Percentiles rank a stretch among this genome's conserved stretches.
These are phyloP conservation scores for Chiua virens DNA, from an alignment of 768 basidiomycete genomes.

Conservation along the genomic window DNA sequence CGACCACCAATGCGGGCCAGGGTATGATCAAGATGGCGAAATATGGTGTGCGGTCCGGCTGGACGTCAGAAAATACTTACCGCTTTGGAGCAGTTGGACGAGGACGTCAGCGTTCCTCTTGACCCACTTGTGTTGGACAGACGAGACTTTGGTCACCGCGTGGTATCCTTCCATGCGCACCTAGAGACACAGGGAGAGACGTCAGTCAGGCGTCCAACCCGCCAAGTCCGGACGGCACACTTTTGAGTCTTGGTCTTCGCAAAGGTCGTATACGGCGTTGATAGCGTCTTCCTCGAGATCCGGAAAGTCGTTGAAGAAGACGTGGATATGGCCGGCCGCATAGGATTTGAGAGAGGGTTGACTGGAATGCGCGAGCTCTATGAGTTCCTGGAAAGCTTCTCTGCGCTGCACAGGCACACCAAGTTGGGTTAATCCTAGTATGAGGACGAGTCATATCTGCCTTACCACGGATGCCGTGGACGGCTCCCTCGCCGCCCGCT, in stretches of 20 bases:
- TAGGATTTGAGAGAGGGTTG: constrained; percentile 51
- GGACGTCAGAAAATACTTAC: constrained; percentile 39
- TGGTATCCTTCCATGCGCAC: constrained; percentile 70
- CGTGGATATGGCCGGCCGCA: constrained; percentile 55
- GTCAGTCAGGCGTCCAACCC: constrained; percentile 5
- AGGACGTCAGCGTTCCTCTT: constrained; percentile 74
- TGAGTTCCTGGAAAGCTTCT: constrained; percentile 51
- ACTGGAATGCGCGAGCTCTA: constrained; percentile 51
- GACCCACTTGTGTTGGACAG: constrained; percentile 54
- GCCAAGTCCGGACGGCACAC: constrained; percentile 34
- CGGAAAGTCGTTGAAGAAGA: constrained; percentile 64
- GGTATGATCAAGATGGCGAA: constrained; percentile 19
- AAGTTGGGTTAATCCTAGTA: constrained; percentile 6
- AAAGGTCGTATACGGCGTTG: constrained; percentile 76
- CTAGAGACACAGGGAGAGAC: constrained; percentile 31
- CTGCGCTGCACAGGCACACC: constrained; percentile 42
- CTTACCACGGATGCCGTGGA: constrained; percentile 41
- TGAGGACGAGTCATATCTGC: constrained; percentile 1
- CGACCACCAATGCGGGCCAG: constrained; percentile 11
- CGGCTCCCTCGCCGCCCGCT: constrained; percentile 41
- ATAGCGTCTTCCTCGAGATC: constrained; percentile 75
- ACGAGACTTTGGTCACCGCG: constrained; percentile 54
- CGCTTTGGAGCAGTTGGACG: constrained; percentile 73
- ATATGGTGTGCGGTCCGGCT: constrained; percentile 1
- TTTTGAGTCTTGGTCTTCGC: constrained; percentile 61